Evolutionary conservation across 495 filamentous ascomycete species (phyloP).

Genomic region (Extremus antarcticus): DNA sequence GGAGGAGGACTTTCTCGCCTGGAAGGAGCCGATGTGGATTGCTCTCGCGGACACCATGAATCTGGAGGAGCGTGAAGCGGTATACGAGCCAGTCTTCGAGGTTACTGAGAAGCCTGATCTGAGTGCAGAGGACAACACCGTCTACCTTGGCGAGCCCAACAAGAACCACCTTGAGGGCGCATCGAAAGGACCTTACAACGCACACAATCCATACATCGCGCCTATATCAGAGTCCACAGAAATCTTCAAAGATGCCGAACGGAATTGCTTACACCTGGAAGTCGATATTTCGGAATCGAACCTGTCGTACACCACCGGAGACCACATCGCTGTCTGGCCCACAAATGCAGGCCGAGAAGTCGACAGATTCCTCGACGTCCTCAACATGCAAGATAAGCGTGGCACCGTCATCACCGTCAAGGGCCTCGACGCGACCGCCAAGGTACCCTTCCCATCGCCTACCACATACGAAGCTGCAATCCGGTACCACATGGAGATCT

Average conservation of each 20-base stretch:
- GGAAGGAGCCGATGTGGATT: conserved; percentile 99
- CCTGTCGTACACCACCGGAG: conserved; percentile 86
- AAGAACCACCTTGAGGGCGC: conserved; percentile 82
- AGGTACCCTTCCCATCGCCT: conserved; percentile 93
- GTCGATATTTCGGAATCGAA: conserved; percentile 81
- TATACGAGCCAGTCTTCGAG: conserved; percentile 87
- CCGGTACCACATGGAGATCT: conserved; percentile 96
- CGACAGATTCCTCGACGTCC: conserved; percentile 72
- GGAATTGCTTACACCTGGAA: conserved; percentile 97
- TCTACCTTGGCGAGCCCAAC: conserved; percentile 95
- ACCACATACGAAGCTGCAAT: conserved; percentile 91
- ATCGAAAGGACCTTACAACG: conserved; percentile 84
- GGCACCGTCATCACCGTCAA: conserved; percentile 82
- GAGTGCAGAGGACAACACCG: conserved; percentile 64
- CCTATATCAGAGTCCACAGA: conserved; percentile 85
- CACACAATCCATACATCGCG: conserved; percentile 94
- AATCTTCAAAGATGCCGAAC: conserved; percentile 80
- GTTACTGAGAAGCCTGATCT: conserved; percentile 68
- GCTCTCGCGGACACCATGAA: conserved; percentile 70
- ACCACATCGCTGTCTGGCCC: conserved; percentile 96
- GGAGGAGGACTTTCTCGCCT: conserved; percentile 98
- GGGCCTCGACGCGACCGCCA: conserved; percentile 86
- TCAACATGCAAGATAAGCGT: conserved; percentile 65
- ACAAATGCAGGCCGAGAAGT: conserved; percentile 91
- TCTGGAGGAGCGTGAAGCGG: conserved; percentile 87